A percentile compares a stretch with the other conserved stretches of the same genome.
These are phyloP conservation scores for Candida nemodendra DNA, from an alignment of 805 yeast species.

Conservation along the genomic window DNA sequence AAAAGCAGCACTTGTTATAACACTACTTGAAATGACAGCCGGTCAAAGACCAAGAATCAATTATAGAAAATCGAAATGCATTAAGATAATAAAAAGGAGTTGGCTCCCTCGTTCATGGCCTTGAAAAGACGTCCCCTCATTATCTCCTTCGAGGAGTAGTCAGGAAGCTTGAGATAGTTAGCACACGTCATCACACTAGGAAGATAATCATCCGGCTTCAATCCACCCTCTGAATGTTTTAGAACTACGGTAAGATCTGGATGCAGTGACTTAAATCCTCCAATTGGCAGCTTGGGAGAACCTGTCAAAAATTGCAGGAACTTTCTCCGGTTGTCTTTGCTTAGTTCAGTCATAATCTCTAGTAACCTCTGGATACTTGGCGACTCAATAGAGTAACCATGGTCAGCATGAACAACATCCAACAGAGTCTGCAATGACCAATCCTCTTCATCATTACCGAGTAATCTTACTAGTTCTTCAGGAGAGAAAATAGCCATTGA, in stretches of 20 bases:
- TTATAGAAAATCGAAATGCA: too few relatives aligned
- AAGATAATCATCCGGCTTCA: constrained; percentile 70
- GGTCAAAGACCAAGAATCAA: too few relatives aligned
- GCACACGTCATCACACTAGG: constrained; percentile 99
- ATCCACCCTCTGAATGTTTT: constrained; percentile 72
- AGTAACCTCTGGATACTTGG: constrained; percentile 58
- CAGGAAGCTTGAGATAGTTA: constrained; percentile 85
- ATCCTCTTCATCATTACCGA: constrained; percentile 83
- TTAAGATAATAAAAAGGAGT: constrained; percentile 77
- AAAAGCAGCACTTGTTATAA: too few relatives aligned
- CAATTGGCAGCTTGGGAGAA: constrained; percentile 88
- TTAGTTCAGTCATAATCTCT: constrained; percentile 58
- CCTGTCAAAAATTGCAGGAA: constrained; percentile 91
- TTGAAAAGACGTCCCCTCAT: constrained; percentile 57
- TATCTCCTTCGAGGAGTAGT: constrained; percentile 62
- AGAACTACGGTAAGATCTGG: constrained; percentile 88
- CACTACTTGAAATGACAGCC: too few relatives aligned
- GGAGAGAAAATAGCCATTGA: constrained; percentile 73
- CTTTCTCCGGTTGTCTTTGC: constrained; percentile 54
- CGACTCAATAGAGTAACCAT: constrained; percentile 80
- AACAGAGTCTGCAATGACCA: constrained; percentile 70
- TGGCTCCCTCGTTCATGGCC: constrained; percentile 87
- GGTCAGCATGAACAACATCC: constrained; percentile 75
- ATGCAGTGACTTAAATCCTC: constrained; percentile 80
- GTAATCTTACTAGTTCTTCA: constrained; percentile 64